phyloP scores from a whole-genome alignment of 2,329 filamentous ascomycete genomes.

The Chaetomium olivaceum region DNA sequence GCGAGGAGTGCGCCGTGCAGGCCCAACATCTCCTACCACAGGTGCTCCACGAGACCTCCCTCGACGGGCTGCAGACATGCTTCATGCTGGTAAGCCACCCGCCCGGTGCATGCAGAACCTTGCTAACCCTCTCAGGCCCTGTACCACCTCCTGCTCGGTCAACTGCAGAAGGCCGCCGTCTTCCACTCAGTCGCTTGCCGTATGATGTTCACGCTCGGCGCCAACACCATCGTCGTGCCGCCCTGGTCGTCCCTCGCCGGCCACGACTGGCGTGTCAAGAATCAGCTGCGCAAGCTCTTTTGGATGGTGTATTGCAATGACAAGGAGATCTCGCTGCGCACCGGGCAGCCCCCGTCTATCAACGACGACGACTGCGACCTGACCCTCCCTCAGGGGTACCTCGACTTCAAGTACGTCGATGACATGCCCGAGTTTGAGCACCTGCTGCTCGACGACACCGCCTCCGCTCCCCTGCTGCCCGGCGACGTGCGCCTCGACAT shows the following conservation, averaged over 20 bases:
- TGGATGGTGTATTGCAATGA: conserved; percentile 58
- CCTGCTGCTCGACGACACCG: conserved; percentile 30
- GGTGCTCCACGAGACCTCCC: conserved; percentile 19
- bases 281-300: conserved; percentile 48
- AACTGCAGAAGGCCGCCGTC: conserved; percentile 48
- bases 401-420: conserved; percentile 37
- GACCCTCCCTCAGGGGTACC: conserved; percentile 47
- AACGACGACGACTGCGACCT: conserved; percentile 55
- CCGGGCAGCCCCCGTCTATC: conserved; percentile 53
- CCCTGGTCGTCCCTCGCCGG: conserved; percentile 15
- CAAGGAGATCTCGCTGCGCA: conserved; percentile 57
- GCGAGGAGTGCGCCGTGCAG: conserved; percentile 20
- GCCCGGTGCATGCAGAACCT: neutral
- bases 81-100: conserved; percentile 14
- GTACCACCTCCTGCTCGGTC: conserved; percentile 48
- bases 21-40: conserved; percentile 18
- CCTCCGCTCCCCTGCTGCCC: conserved; percentile 43
- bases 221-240: conserved; percentile 39
- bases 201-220: conserved; percentile 51
- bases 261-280: conserved; percentile 33
- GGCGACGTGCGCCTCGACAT: conserved; percentile 51
- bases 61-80: conserved; percentile 18
- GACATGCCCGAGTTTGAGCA: conserved; percentile 15
- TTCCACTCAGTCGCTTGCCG: conserved; percentile 49
- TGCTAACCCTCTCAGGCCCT: conserved; percentile 36